Percentiles rank a stretch among this genome's conserved stretches.
These are phyloP conservation scores for Cyclotella choctawhatcheeana DNA, from an alignment of 108 stramenopile species.

Conservation along the genomic window DNA sequence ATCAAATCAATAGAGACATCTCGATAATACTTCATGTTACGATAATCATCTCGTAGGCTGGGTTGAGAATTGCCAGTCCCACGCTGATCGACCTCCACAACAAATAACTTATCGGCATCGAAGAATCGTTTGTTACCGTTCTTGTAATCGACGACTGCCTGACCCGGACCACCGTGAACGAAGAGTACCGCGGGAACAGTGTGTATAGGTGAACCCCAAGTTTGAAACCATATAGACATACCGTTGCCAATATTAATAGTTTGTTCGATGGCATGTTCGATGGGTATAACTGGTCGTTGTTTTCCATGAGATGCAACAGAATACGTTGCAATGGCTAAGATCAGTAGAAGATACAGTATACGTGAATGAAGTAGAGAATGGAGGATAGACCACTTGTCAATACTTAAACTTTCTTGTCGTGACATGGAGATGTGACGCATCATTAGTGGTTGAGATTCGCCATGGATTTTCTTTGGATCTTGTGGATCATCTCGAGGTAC, in stretches of 20 bases:
- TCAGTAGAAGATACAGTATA: not conserved
- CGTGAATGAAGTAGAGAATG: not conserved
- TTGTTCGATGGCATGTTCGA: conserved; percentile 37
- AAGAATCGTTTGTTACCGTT: conserved; percentile 48
- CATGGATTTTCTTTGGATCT: too few relatives aligned
- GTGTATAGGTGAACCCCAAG: conserved; percentile 34
- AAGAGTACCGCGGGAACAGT: conserved; percentile 41
- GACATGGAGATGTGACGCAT: conserved; percentile 1
- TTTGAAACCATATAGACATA: conserved; percentile 41
- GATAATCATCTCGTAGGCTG: conserved; percentile 43
- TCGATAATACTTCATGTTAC: conserved; percentile 44
- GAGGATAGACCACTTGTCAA: too few relatives aligned
- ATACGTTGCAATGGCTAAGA: not conserved
- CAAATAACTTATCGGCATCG: conserved; percentile 31
- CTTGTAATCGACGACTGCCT: conserved; percentile 48
- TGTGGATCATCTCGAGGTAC: too few relatives aligned
- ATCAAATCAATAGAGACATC: conserved; percentile 49
- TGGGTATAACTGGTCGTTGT: conserved; percentile 14
- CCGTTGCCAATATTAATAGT: conserved; percentile 19
- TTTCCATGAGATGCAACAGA: not conserved
- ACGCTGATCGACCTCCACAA: conserved; percentile 56
- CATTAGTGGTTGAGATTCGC: not conserved
- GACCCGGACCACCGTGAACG: conserved; percentile 55
- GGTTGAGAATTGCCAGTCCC: conserved; percentile 53
- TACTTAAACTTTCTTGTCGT: not conserved